Base-by-base conservation (phyloP, 371 early-diverging fungal species). In the Phascolomyces articulosus region DNA sequence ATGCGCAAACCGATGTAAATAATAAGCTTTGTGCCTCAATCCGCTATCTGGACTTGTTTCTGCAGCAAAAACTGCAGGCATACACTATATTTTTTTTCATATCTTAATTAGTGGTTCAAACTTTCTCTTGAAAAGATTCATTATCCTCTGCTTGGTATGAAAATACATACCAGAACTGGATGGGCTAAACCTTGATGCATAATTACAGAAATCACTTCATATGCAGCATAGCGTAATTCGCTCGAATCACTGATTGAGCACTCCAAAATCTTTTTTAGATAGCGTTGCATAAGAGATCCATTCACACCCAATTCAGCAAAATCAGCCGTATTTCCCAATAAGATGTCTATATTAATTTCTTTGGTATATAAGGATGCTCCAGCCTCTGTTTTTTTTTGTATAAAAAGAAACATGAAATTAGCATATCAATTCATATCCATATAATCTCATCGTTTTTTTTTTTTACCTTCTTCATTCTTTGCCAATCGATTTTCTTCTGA, bases 101-200 rank as follows among this genome's bases (percentile, higher is more conserved):
- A n/a, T n/a, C n/a, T n/a, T n/a, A n/a, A n/a, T n/a, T n/a, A n/a
- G n/a, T n/a, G n/a, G n/a, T n/a, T n/a, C n/a, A n/a, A n/a, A n/a
- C n/a, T n/a, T n/a, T n/a, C n/a, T n/a, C n/a, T n/a, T n/a, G n/a
- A n/a, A n/a, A n/a, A n/a, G n/a, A n/a, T n/a, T n/a, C n/a, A n/a
- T n/a, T n/a, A n/a, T n/a, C n/a, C 38, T 38, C 38, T 38, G n/a
- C 38, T 13, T 38, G 38, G 38, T 13, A 41, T 16, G 15, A 44
- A 1, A n/a, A 21, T 56, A n/a, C 13, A 49, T 68, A 88, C 88
- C 58, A 90, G 68, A 3, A 93, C 83, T 23, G 98, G 97, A 74
- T 95, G 96, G 3, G 91, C 95, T 15, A 95, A 79, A 0, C 96
- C 96, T 65, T 95, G 95, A 58, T 91, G 87, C 20, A 95, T 70